Base-by-base conservation (phyloP, 805 yeast species). In the Ogataea methanolica region DNA sequence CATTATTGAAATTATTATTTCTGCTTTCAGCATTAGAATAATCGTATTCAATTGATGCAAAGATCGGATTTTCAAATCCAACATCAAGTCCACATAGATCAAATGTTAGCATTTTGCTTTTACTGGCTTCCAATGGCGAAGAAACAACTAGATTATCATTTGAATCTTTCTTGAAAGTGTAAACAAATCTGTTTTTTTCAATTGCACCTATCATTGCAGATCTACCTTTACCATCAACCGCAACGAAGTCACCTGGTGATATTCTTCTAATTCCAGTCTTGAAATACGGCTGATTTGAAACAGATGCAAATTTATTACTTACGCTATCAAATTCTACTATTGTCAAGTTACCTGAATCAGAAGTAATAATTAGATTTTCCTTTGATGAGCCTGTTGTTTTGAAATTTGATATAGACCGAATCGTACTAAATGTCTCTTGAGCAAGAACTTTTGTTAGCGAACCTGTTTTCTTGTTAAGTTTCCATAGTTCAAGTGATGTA, bases 21-120 rank as follows among this genome's bases (percentile, higher is more conserved):
- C 48, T 46, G 23, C 59, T 59, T 19, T 56, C 60, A 31, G 57
- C 60, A 1, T 66, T 69, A 6, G 70, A 58, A 48, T 79, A 74
- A 45, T 79, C 84, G 7, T 78, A 67, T 59, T 92, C 98, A 7
- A 94, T 66, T 0, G 91, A 75, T 0, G 89, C 95, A 75, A 91
- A 92, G 9, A 80, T 61, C 0, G 98, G 98, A 58, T 89, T 90
- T 17, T 85, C 94, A 62, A 74, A 84, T 0, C 84, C 87, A 2
- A 83, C 85, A 60, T 90, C 96, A 42, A 92, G 60, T 0, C 85
- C 84, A 16, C 77, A 65, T 2, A 82, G 57, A 15, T 64, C 64
- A 33, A 85, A 68, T 0, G 90, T 80, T 8, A 89, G 59, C 0
- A 67, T 56, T 33, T 71, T 66, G 6, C 80, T 71, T 29, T 78